A percentile compares a stretch with the other conserved stretches of the same genome.
These are phyloP conservation scores for Ceratorhiza oryzae-sativae DNA, from an alignment of 1,284 basidiomycete species.

Conservation along the genomic window DNA sequence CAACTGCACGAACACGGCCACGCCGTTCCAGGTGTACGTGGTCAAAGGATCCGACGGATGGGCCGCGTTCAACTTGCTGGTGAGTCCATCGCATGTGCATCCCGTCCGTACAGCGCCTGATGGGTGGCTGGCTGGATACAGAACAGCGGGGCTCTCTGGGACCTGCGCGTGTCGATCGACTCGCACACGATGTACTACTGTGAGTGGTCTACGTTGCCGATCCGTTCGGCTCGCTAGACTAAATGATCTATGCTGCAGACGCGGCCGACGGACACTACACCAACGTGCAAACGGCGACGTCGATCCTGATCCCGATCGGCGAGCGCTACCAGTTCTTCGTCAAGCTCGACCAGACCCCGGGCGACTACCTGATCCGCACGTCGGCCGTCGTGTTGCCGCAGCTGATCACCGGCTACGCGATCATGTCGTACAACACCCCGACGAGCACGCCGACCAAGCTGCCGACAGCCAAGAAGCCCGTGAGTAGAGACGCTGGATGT, in stretches of 20 bases:
- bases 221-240: not conserved
- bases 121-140: not conserved
- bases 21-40: conserved; percentile 9
- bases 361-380: conserved; percentile 39
- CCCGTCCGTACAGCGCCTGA: no score
- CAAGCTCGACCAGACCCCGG: conserved; percentile 38
- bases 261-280: conserved; percentile 40
- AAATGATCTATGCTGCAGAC: not conserved
- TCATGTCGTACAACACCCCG: conserved; percentile 36
- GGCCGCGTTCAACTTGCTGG: conserved; percentile 25
- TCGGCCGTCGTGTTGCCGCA: conserved; percentile 32
- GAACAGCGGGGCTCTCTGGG: conserved; percentile 32
- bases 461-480: conserved; percentile 16
- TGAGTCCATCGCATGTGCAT: not conserved
- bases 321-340: conserved; percentile 39
- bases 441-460: conserved; percentile 11
- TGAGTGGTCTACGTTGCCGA: not conserved
- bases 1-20: conserved; percentile 19
- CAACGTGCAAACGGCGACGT: conserved; percentile 27
- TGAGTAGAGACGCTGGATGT: not conserved
- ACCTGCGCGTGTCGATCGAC: conserved; percentile 21
- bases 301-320: conserved; percentile 29
- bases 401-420: conserved; percentile 38
- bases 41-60: conserved; percentile 8
- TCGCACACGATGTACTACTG: conserved; percentile 31